phyloP scores from a whole-genome alignment of 2,329 filamentous ascomycete species.

The Hortaea sp. region DNA sequence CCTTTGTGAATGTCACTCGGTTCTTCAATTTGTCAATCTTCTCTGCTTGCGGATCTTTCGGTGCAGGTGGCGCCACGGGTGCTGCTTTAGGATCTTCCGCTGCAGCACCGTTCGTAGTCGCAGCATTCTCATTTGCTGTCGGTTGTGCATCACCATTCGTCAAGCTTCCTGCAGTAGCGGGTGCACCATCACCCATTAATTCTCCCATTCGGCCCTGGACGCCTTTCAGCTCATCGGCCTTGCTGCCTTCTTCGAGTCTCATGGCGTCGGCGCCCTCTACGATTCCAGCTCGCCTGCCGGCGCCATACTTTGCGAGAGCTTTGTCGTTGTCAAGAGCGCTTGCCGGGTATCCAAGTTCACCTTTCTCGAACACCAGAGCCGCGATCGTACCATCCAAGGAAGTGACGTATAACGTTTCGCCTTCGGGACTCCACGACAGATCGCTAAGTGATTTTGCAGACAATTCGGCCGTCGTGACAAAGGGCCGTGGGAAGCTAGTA shows the following conservation, averaged over 20 bases:
- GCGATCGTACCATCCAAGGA: slow-evolving; percentile 86
- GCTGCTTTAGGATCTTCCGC: slow-evolving; percentile 36
- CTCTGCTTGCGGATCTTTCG: slow-evolving; percentile 44
- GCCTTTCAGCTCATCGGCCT: slow-evolving; percentile 77
- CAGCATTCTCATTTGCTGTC: slow-evolving; percentile 36
- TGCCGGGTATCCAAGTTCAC: slow-evolving; percentile 83
- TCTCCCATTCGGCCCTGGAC: slow-evolving; percentile 95
- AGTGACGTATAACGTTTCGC: slow-evolving; percentile 72
- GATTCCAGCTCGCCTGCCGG: slow-evolving; percentile 78
- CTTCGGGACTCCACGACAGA: slow-evolving; percentile 86
- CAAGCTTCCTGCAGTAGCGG: slow-evolving; percentile 34
- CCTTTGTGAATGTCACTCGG: slow-evolving; percentile 86
- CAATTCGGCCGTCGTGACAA: slow-evolving; percentile 82
- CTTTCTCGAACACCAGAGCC: slow-evolving; percentile 68
- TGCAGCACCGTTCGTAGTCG: slow-evolving; percentile 13
- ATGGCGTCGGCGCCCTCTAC: slow-evolving; percentile 86
- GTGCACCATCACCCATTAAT: slow-evolving; percentile 78
- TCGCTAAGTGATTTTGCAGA: slow-evolving; percentile 89
- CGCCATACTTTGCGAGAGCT: slow-evolving; percentile 85
- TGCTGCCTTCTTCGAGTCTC: slow-evolving; percentile 74
- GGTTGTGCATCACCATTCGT: slow-evolving; percentile 22
- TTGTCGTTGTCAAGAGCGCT: slow-evolving; percentile 83
- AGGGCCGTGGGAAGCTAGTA: slow-evolving; percentile 82
- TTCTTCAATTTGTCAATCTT: slow-evolving; percentile 69
- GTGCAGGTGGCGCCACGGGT: slow-evolving; percentile 10